Evolutionary conservation across 2,329 filamentous ascomycete species (phyloP).

Genomic region (Colletotrichum abscissum): DNA sequence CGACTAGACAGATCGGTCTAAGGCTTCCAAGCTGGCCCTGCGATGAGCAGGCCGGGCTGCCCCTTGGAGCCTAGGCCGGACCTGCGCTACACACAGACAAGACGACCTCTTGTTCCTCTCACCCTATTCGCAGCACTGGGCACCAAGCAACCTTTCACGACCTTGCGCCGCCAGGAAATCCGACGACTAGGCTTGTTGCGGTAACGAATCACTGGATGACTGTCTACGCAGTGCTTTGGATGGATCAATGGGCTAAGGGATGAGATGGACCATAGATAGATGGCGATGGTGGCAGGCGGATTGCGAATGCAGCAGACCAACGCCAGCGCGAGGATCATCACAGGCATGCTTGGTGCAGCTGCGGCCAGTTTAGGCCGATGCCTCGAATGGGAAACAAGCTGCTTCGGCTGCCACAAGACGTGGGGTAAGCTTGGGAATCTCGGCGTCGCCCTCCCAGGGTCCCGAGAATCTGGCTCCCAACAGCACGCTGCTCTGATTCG

Average conservation of each 20-base stretch:
- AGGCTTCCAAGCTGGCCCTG: conserved; percentile 3
- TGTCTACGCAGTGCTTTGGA: not conserved
- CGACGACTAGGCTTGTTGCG: conserved; percentile 12
- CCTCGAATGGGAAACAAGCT: conserved; percentile 34
- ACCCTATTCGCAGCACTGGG: conserved; percentile 22
- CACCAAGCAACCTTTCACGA: conserved; percentile 21
- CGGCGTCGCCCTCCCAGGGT: conserved; percentile 27
- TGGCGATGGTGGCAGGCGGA: not conserved
- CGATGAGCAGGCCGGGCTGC: conserved; percentile 26
- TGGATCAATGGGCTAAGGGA: not conserved
- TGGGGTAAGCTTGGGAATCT: conserved; percentile 36
- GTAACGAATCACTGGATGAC: conserved; percentile 5
- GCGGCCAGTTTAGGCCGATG: conserved; percentile 27
- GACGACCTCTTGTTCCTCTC: conserved; percentile 13
- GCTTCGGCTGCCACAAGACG: conserved; percentile 30
- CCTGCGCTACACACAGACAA: conserved; percentile 28
- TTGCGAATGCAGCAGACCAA: conserved; percentile 22
- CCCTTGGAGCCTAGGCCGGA: conserved; percentile 27
- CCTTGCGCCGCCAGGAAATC: conserved; percentile 6
- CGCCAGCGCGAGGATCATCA: conserved; percentile 29
- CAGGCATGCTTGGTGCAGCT: conserved; percentile 32
- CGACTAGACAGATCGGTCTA: conserved; percentile 20
- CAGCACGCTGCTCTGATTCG: conserved; percentile 34
- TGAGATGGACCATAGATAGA: not conserved
- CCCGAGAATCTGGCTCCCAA: conserved; percentile 30